A percentile compares a stretch with the other conserved stretches of the same genome.
Evolutionary conservation across 768 basidiomycete genomes (phyloP).

Genomic region (Glaciozyma antarctica): DNA sequence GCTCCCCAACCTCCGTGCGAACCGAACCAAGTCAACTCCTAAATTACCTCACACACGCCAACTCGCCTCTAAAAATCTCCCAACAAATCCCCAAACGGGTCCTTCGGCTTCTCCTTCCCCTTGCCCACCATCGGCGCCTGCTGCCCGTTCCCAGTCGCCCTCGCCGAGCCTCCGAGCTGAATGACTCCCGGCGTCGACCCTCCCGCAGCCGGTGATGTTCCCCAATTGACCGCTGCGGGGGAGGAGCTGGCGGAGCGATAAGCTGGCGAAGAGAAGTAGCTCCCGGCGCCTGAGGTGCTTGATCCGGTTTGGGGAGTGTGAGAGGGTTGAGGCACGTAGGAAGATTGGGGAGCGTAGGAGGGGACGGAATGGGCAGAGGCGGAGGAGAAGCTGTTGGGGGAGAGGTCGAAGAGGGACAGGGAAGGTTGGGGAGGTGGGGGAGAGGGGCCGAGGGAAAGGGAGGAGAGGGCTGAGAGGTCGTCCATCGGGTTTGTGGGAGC

Average conservation of each 20-base stretch:
- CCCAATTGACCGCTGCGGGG: neutral
- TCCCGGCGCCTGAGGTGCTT: neutral
- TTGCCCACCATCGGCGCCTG: neutral
- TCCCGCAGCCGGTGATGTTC: neutral
- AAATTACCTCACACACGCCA: no score
- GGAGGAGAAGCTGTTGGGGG: slow-evolving; percentile 13
- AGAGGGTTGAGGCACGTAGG: neutral
- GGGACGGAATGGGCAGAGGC: neutral
- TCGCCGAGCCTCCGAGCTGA: neutral
- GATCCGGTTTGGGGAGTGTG: neutral
- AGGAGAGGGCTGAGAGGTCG: slow-evolving; percentile 53
- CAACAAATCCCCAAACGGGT: slow-evolving; percentile 42
- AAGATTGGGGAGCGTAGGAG: neutral
- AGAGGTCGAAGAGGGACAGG: slow-evolving; percentile 24
- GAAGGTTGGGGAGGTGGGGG: neutral
- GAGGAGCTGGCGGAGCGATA: neutral
- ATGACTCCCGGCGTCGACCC: neutral
- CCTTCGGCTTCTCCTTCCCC: slow-evolving; percentile 29
- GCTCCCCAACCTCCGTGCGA: no score
- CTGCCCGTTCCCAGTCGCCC: no score
- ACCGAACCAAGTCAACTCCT: no score
- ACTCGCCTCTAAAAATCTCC: slow-evolving; percentile 31
- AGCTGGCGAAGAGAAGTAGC: neutral
- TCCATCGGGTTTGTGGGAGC: slow-evolving; percentile 34
- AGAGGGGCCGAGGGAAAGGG: slow-evolving; percentile 20